Conservation (phyloP, 495 filamentous ascomycete species). For the Daldinia vernicosa region DNA sequence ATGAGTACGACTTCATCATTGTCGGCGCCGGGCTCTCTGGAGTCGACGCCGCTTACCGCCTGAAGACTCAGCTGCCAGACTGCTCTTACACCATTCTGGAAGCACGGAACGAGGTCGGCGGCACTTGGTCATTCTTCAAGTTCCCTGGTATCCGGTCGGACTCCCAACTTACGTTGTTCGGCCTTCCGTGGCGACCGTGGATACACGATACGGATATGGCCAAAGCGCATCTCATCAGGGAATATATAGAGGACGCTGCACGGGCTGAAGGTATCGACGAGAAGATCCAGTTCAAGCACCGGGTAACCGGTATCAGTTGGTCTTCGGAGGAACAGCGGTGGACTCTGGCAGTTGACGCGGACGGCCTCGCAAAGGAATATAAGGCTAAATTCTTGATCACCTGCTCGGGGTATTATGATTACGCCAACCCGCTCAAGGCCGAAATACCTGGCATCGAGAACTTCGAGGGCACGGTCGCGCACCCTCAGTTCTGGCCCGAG, state of each 20-base stretch:
- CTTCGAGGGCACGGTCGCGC: constrained; percentile 64
- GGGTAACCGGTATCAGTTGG: constrained; percentile 66
- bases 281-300: constrained; percentile 68
- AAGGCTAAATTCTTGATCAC: constrained; percentile 66
- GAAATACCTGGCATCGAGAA: constrained; percentile 66
- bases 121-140: constrained; percentile 78
- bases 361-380: constrained; percentile 55
- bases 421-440: constrained; percentile 63
- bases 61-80: constrained; percentile 68
- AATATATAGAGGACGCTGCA: constrained; percentile 71
- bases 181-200: constrained; percentile 76
- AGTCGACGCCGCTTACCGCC: constrained; percentile 76
- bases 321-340: constrained; percentile 66
- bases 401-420: constrained; percentile 74
- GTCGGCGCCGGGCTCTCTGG: constrained; percentile 79
- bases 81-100: constrained; percentile 70
- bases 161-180: constrained; percentile 72
- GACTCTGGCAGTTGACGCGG: constrained; percentile 60
- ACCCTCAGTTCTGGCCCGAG: constrained; percentile 70
- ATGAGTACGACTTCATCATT: constrained; percentile 68
- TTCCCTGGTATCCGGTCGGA: constrained; percentile 76
- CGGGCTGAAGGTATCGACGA: constrained; percentile 69
- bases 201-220: constrained; percentile 66
- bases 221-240: constrained; percentile 63
- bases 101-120: constrained; percentile 67